A percentile compares a stretch with the other conserved stretches of the same genome.
These are phyloP conservation scores for Lactarius quietus DNA, from an alignment of 768 basidiomycete genomes.

Conservation along the genomic window DNA sequence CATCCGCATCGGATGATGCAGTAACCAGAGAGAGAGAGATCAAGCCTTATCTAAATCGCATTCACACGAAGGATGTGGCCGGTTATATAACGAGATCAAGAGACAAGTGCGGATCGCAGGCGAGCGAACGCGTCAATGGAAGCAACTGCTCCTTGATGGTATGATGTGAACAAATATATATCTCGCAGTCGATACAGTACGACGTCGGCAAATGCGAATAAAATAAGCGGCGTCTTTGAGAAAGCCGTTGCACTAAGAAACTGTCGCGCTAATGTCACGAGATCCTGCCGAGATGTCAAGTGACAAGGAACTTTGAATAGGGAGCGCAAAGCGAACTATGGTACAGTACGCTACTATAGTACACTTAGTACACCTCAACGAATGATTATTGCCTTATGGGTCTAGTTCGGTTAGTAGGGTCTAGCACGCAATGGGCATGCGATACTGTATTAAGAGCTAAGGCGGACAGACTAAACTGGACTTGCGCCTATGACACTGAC, in stretches of 20 bases:
- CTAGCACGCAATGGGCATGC: neutral
- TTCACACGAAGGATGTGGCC: neutral
- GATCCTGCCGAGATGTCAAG: neutral
- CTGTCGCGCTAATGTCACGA: no score
- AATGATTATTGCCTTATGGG: neutral
- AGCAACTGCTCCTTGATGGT: neutral
- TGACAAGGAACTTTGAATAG: neutral
- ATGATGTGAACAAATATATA: neutral
- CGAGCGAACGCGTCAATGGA: neutral
- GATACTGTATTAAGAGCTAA: neutral
- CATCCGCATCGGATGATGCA: neutral
- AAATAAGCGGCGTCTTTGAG: neutral
- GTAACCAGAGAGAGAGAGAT: no score
- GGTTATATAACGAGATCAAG: neutral
- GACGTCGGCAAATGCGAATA: neutral
- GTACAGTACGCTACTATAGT: neutral
- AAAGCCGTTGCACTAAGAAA: neutral
- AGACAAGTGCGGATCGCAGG: neutral
- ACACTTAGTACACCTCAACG: neutral
- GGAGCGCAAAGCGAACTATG: neutral
- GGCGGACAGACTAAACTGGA: neutral
- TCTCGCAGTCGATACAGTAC: neutral
- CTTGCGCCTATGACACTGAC: conserved; percentile 27
- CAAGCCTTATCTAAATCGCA: no score
- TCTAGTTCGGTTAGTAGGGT: neutral